phyloP scores from a whole-genome alignment of 257 asterid species.

The Solanum rostratum region DNA sequence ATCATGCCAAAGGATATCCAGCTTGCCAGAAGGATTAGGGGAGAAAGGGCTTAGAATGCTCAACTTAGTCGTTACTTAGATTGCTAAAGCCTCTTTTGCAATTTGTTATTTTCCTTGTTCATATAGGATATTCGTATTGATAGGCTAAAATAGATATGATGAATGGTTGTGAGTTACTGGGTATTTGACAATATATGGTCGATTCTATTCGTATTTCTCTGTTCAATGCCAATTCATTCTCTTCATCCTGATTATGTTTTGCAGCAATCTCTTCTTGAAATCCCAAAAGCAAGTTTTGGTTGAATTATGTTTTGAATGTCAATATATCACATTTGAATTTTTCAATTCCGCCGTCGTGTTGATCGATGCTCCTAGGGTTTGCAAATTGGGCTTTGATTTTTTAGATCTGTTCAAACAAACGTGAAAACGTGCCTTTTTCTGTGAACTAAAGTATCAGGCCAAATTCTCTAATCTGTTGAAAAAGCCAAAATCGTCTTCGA shows the following conservation, averaged over 20 bases:
- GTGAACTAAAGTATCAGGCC: no score
- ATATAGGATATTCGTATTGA: neutral
- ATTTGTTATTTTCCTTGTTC: neutral
- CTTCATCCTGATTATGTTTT: neutral
- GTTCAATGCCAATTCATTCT: neutral
- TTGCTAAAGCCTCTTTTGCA: neutral
- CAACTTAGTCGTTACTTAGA: neutral
- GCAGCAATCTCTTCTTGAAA: neutral
- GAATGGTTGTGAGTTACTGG: neutral
- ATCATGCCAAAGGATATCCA: slow-evolving; percentile 20
- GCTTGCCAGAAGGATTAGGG: slow-evolving; percentile 17
- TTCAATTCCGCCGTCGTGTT: neutral
- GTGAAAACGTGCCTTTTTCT: no score
- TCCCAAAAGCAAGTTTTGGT: neutral
- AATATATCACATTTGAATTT: neutral
- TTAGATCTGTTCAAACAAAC: no score
- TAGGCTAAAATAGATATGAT: neutral
- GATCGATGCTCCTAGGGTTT: no score
- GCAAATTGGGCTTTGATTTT: no score
- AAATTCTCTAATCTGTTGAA: no score
- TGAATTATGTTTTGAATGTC: neutral
- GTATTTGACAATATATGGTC: neutral
- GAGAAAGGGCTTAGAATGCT: slow-evolving; percentile 11
- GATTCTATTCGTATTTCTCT: neutral
- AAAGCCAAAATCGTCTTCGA: no score